Percentiles rank a stretch among this genome's conserved stretches.
These are phyloP conservation scores for Spongiforma sp. DNA, from an alignment of 1,284 basidiomycete species.

Conservation along the genomic window DNA sequence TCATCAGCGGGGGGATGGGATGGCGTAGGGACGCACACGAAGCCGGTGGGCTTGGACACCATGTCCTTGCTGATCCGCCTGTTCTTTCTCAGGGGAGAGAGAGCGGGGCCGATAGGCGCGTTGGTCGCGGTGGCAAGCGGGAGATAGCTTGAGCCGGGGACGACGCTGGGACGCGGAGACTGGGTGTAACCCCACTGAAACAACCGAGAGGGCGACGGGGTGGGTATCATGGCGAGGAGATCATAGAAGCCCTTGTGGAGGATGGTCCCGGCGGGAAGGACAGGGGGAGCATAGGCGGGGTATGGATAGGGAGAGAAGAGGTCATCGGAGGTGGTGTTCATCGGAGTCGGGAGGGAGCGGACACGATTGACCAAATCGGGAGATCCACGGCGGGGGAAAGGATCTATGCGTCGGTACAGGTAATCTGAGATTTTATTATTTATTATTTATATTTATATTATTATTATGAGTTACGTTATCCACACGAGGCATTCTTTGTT, in stretches of 20 bases:
- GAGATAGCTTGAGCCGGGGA: too few species aligned
- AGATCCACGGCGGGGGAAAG: conserved; percentile 6
- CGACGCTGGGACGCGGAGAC: conserved; percentile 20
- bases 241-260: conserved; percentile 90
- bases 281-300: conserved; percentile 42
- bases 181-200: conserved; percentile 54
- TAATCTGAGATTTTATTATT: too few species aligned
- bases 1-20: conserved; percentile 22
- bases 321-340: too few species aligned
- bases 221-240: conserved; percentile 79
- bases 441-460: neutral
- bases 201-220: conserved; percentile 63
- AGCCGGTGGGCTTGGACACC: conserved; percentile 84
- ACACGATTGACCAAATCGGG: conserved; percentile 7
- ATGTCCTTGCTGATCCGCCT: conserved; percentile 83
- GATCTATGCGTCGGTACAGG: too few species aligned
- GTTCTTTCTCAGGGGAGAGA: conserved; percentile 48
- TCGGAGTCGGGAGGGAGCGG: conserved; percentile 10
- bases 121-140: too few species aligned
- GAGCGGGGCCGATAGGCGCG: too few species aligned
- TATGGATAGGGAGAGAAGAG: conserved; percentile 48
- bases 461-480: too few species aligned
- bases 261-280: conserved; percentile 68
- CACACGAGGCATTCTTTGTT: conserved; percentile 47
- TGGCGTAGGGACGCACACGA: conserved; percentile 66